These are phyloP conservation scores for Phytopythium kandeliae DNA, from an alignment of 352 stramenopile genomes.

Conservation along the genomic window DNA sequence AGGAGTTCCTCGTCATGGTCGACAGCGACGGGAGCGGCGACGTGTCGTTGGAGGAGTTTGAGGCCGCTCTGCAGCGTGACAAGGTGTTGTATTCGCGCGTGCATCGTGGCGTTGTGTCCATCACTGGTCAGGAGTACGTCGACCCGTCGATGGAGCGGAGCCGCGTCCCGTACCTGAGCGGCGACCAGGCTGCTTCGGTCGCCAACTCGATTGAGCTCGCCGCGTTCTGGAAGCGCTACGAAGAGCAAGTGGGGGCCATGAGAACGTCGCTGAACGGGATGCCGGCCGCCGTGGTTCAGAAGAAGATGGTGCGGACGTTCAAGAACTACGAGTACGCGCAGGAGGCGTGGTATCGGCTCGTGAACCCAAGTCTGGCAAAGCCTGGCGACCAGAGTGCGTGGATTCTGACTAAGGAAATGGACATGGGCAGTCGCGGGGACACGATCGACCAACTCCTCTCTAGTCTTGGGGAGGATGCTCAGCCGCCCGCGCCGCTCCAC, in stretches of 20 bases:
- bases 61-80: conserved; percentile 55
- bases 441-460: conserved; percentile 77
- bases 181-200: conserved; percentile 27
- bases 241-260: conserved; percentile 57
- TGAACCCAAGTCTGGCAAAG: conserved; percentile 70
- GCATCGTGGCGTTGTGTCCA: conserved; percentile 48
- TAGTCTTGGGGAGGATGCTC: conserved; percentile 44
- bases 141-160: conserved; percentile 55
- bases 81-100: conserved; percentile 66
- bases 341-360: conserved; percentile 76
- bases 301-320: conserved; percentile 85
- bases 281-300: conserved; percentile 52
- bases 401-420: conserved; percentile 78
- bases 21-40: conserved; percentile 78
- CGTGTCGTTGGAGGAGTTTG: conserved; percentile 82
- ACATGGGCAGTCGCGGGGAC: conserved; percentile 64
- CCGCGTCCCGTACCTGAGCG: conserved; percentile 56
- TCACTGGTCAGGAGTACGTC: conserved; percentile 79
- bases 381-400: conserved; percentile 61
- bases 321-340: conserved; percentile 86
- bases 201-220: conserved; percentile 53
- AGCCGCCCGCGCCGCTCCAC: conserved; percentile 2
- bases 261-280: conserved; percentile 56
- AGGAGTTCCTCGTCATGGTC: conserved; percentile 72
- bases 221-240: conserved; percentile 70